Conservation (phyloP, 108 stramenopile genomes). For the Cyclostephanos tholiformis region DNA sequence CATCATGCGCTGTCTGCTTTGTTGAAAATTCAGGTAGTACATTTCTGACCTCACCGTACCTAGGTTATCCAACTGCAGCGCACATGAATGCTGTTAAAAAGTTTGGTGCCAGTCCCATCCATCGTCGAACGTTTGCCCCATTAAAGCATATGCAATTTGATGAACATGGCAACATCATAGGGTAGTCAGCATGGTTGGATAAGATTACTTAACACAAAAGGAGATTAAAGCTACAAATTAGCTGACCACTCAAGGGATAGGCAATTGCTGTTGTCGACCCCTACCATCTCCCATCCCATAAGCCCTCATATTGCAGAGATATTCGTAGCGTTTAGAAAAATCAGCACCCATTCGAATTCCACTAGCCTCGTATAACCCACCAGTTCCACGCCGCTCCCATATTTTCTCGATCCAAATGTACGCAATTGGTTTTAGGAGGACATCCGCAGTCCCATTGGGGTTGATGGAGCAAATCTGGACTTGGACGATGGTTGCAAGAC, state of each 20-base stretch:
- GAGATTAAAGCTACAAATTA: too few species aligned
- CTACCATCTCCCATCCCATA: conserved; percentile 45
- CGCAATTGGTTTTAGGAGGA: conserved; percentile 52
- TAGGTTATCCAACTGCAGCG: conserved; percentile 85
- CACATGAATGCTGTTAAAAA: conserved; percentile 74
- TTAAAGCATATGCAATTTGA: conserved; percentile 81
- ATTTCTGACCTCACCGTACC: background rate
- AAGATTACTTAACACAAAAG: background rate
- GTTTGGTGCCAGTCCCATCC: conserved; percentile 86
- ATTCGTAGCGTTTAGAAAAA: conserved; percentile 28
- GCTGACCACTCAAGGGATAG: conserved; percentile 35
- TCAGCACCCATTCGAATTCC: conserved; percentile 60
- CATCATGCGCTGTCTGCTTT: background rate
- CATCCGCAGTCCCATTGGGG: conserved; percentile 68
- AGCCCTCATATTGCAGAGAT: conserved; percentile 35
- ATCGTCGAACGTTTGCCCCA: conserved; percentile 91
- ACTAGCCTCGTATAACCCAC: conserved; percentile 58
- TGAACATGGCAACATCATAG: conserved; percentile 33
- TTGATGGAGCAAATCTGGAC: conserved; percentile 47
- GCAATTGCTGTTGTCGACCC: conserved; percentile 39
- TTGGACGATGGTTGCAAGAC: conserved; percentile 64
- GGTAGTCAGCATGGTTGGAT: background rate
- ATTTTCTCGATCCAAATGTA: conserved; percentile 64
- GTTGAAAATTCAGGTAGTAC: background rate
- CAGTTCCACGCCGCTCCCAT: conserved; percentile 52